Percentiles rank a stretch among this genome's conserved stretches.
Evolutionary conservation across 805 yeast genomes (phyloP).

Genomic region (Candida boleticola): DNA sequence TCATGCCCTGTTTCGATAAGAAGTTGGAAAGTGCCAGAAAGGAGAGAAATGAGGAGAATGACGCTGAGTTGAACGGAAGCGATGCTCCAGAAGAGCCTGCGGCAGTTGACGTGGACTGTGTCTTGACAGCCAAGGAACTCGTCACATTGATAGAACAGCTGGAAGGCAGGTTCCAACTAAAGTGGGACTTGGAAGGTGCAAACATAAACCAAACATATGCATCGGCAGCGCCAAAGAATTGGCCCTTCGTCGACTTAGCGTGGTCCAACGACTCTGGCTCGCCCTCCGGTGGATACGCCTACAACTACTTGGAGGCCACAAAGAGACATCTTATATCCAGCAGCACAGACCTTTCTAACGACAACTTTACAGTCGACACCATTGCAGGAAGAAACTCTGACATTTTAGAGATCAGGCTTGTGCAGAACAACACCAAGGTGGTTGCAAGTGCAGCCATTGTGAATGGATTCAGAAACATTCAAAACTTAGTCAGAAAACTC

Average conservation of each 20-base stretch:
- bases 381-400: constrained; percentile 75
- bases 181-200: neutral
- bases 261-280: constrained; percentile 82
- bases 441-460: constrained; percentile 61
- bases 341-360: constrained; percentile 15
- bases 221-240: constrained; percentile 49
- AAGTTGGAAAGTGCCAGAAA: constrained; percentile 91
- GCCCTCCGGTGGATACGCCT: constrained; percentile 87
- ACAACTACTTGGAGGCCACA: constrained; percentile 54
- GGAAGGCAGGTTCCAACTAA: constrained; percentile 20
- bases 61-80: too few species aligned
- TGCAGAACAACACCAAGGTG: constrained; percentile 28
- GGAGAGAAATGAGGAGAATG: constrained; percentile 47
- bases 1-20: constrained; percentile 98
- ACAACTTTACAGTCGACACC: constrained; percentile 28
- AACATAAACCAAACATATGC: constrained; percentile 15
- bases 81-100: constrained; percentile 13
- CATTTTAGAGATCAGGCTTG: constrained; percentile 63
- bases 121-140: constrained; percentile 85
- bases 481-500: constrained; percentile 83
- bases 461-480: constrained; percentile 93
- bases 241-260: constrained; percentile 59
- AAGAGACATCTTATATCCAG: constrained; percentile 22
- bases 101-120: constrained; percentile 80
- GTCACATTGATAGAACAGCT: constrained; percentile 64